Conservation (phyloP, 2,329 filamentous ascomycete genomes). For the Colletotrichum neosansevieriae region DNA sequence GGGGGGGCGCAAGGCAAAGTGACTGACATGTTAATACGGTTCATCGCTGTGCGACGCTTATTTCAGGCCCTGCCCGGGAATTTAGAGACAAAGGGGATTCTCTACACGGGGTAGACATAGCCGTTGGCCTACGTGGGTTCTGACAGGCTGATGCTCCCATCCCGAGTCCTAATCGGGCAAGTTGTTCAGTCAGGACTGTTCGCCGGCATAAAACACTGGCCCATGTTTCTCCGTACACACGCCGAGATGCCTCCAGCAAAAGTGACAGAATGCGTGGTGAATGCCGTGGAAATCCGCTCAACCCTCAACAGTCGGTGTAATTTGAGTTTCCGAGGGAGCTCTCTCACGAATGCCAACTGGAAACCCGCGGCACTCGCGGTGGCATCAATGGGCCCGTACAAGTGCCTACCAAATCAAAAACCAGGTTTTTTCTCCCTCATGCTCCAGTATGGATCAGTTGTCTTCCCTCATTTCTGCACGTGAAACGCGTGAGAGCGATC, state of each 20-base stretch:
- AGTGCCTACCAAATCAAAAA: no score
- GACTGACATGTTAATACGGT: neutral
- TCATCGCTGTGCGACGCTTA: no score
- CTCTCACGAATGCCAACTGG: neutral
- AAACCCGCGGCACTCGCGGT: neutral
- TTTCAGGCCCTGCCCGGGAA: neutral
- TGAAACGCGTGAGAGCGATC: neutral
- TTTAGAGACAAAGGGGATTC: no score
- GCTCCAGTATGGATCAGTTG: neutral
- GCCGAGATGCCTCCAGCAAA: neutral
- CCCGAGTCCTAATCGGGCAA: slow-evolving; percentile 37
- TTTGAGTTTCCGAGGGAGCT: neutral
- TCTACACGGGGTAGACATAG: slow-evolving; percentile 16
- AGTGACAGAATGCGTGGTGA: neutral
- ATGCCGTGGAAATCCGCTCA: neutral
- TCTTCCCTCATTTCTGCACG: neutral
- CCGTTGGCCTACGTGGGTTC: slow-evolving; percentile 13
- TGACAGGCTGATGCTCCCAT: slow-evolving; percentile 37
- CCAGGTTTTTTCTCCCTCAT: neutral
- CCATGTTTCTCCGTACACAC: neutral
- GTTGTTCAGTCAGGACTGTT: slow-evolving; percentile 21
- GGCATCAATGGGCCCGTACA: no score
- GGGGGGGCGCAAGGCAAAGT: neutral
- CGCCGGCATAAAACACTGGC: slow-evolving; percentile 8
- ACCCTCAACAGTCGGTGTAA: neutral